Base-by-base conservation (phyloP, 2,329 filamentous ascomycete species). In the Penicillium palitans region DNA sequence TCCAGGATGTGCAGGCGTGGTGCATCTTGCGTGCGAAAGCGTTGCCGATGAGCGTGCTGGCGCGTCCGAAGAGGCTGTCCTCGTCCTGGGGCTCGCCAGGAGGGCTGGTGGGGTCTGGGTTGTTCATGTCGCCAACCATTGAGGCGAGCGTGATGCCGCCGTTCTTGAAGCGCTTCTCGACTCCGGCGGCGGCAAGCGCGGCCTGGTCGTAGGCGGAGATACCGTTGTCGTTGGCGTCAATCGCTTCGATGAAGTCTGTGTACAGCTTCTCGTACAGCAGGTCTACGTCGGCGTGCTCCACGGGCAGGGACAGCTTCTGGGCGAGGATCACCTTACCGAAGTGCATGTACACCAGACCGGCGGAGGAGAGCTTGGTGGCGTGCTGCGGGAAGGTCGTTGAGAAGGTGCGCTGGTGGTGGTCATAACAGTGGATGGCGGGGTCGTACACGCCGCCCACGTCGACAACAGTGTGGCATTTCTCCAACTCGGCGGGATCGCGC, bases 381-480 rank as follows among this genome's bases (percentile, higher is more conserved):
- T 90, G 89, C 60, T 85, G 85, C 21, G 93, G 92, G 79, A 99
- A 99, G 47, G 88, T 91, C 57, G 90, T 89, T 59, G 79, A 78
- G 81, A 99, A 99, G 72, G 87, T 88, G 64, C 93, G 91, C 82
- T 99, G 95, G 83, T 99, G 95, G 80, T 99, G 95, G 78, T 99
- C 95, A 82, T 90, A 99, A 69, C 93, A 90, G 77, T 91, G 86
- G 64, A 78, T 79, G 51, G 80, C 75, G 55, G 90, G 79, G 72
- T 96, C 89, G 79, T 99, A 98, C 76, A 93, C 90, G 69, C 93
- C 93, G 72, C 93, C 93, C n/a, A 98, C 95, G 73, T 99, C 95
- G 67, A 98, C 93, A 59, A 99, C 93, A 55, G 91, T 96, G 80
- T 97, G 90, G 82, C 93, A 97, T 59, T 84, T 85, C 41, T 86